Evolutionary conservation across 345 rosid species (phyloP), one percentile per base, ranked within the genome.

Genomic region (Hibiscus trionum): DNA sequence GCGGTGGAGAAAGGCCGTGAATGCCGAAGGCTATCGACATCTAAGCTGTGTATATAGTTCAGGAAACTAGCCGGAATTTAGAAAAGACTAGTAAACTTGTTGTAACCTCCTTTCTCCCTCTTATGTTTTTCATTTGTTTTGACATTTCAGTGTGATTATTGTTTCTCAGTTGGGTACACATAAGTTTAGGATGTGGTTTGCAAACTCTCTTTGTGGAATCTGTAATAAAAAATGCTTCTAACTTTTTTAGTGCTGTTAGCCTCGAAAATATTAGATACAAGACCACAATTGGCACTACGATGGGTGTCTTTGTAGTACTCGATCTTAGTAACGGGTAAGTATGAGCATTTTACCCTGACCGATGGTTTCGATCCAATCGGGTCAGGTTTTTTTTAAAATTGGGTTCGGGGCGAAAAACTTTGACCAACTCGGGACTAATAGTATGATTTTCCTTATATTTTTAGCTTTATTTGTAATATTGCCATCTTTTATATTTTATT

Each of bases 1-100:
- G 44, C 26, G 47, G 74, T 2, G 74, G 73, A 60, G 77, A 74
- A 37, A 75, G 80, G 68, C 58, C 79, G 64, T 62, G 74, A 73
- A 70, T 56, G 69, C 75, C 68, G 60, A 71, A 67, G 78, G 77
- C 63, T 58, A 55, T 55, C 69, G 8, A 3, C 69, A 27, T 60
- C 55, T 49, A 52, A 52, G 5, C 44, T 61, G 86, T 86, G 35
- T 31, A 31, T 31, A 84, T 73, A 81, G 82, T 59, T 39, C 71
- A 80, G 83, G 66, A 62, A 57, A 29, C 33, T 68, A 55, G 29
- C 21, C 62, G 70, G 83, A 75, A 52, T 31, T 61, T 19, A 31
- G 46, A 10, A 11, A 53, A 55, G 57, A 50, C 47, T 71, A 49
- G 47, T 53, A 73, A 60, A 75, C 44, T 21, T 65, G 65, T 57